Conservation (phyloP, 1,284 basidiomycete genomes). For the Tremellales sp. region DNA sequence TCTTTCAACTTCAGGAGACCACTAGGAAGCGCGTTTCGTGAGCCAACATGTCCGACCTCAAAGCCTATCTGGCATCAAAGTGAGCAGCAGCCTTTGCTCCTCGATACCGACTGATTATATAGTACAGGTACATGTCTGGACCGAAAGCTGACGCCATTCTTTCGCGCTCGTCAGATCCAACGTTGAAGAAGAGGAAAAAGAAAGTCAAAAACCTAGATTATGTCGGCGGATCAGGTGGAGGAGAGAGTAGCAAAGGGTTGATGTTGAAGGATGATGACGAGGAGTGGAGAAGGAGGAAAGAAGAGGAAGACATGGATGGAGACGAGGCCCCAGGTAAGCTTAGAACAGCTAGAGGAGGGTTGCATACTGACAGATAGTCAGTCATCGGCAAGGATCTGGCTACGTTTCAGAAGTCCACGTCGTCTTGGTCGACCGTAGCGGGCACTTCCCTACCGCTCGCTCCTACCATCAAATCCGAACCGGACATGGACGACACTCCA, state of each 20-base stretch:
- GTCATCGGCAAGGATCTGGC: slow-evolving; percentile 41
- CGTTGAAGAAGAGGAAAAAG: slow-evolving; percentile 56
- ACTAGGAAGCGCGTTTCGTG: too few species aligned
- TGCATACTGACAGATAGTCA: slow-evolving; percentile 7
- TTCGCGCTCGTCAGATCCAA: slow-evolving; percentile 57
- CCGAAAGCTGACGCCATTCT: slow-evolving; percentile 95
- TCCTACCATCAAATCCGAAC: slow-evolving; percentile 22
- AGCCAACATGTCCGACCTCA: slow-evolving; percentile 47
- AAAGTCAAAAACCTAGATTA: slow-evolving; percentile 62
- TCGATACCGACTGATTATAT: slow-evolving; percentile 4
- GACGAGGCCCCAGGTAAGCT: slow-evolving; percentile 49
- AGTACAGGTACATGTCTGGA: slow-evolving; percentile 79
- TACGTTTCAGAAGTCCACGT: slow-evolving; percentile 41
- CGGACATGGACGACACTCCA: slow-evolving; percentile 17
- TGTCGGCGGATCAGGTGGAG: slow-evolving; percentile 35
- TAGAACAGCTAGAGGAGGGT: not conserved
- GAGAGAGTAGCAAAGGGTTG: slow-evolving; percentile 18
- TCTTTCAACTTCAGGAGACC: too few species aligned
- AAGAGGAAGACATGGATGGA: slow-evolving; percentile 38
- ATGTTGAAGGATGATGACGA: slow-evolving; percentile 50
- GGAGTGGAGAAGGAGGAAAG: slow-evolving; percentile 50
- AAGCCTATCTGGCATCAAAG: slow-evolving; percentile 54
- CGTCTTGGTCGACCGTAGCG: slow-evolving; percentile 38
- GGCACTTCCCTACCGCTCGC: slow-evolving; percentile 26
- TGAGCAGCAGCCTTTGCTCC: slow-evolving; percentile 17